Evolutionary conservation across 495 filamentous ascomycete species (phyloP), one percentile per base, ranked within the genome.

Genomic region (Talaromyces trachyspermus): DNA sequence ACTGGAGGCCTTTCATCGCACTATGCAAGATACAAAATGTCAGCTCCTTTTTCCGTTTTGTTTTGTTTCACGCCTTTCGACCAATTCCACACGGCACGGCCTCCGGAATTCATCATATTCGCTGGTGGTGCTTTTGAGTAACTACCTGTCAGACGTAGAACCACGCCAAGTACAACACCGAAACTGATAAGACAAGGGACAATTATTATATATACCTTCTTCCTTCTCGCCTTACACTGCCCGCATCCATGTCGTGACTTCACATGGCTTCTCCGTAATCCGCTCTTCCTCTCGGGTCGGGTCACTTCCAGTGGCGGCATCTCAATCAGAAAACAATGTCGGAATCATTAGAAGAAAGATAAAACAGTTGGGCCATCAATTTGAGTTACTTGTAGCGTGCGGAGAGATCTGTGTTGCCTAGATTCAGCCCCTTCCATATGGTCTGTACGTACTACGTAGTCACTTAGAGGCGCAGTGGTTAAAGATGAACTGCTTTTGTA

Each of bases 191-290:
- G 14, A 26, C 15, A 18, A 9, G 5, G 27, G 7, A 24, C n/a
- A n/a, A n/a, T n/a, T n/a, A n/a, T n/a, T n/a, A n/a, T n/a, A 40
- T 40, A 40, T 40, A 43, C 41, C 41, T 43, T 43, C 25, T 43
- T 43, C 14, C 24, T 43, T 26, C 41, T 43, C 15, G 23, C 25
- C 22, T 43, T 43, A 29, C 41, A 43, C 15, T 43, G 41, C 10
- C 41, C 41, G 18, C 41, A 43, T 30, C 41, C 41, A 29, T 43
- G 19, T 18, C 41, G 41, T 43, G 41, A 43, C 25, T 43, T 43
- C 14, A 43, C 25, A 29, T 43, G 41, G 27, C 41, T 43, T 43
- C 41, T 26, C 24, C 41, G 24, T 19, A 43, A 19, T 43, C 41
- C 41, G 22, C 11, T 43, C 24, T 43, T 43, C 9, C 6, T 43